Conservation (phyloP, 495 filamentous ascomycete genomes). For the Podospora fimiseda region DNA sequence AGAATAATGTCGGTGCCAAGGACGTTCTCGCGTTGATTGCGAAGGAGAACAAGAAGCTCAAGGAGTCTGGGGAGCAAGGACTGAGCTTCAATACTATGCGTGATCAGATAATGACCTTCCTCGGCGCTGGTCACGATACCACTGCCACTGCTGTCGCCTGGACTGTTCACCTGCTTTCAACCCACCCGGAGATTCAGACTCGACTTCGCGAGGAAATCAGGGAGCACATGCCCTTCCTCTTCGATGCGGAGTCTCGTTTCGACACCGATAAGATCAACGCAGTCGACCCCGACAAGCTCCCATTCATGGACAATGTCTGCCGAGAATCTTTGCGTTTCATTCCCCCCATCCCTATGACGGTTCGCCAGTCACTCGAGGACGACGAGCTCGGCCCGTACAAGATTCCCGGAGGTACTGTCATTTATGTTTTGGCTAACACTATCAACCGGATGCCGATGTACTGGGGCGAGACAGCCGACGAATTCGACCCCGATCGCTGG, state of each 20-base stretch:
- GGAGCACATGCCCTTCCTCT: constrained; percentile 37
- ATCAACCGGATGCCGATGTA: constrained; percentile 33
- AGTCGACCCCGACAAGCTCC: constrained; percentile 28
- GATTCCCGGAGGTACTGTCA: constrained; percentile 26
- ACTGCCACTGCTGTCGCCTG: constrained; percentile 33
- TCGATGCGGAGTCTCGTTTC: constrained; percentile 13
- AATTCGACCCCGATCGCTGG: constrained; percentile 38
- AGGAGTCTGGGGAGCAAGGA: constrained; percentile 15
- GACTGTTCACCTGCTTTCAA: constrained; percentile 30
- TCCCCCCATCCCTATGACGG: constrained; percentile 39
- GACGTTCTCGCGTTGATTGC: constrained; percentile 42
- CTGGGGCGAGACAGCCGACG: constrained; percentile 32
- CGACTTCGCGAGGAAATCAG: constrained; percentile 31
- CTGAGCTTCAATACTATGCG: constrained; percentile 41
- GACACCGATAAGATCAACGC: constrained; percentile 15
- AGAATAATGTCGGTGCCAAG: constrained; percentile 28
- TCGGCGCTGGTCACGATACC: constrained; percentile 37
- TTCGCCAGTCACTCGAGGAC: constrained; percentile 27
- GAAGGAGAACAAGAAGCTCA: constrained; percentile 21
- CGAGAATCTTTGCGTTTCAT: constrained; percentile 44
- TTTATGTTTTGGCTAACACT: constrained; percentile 31
- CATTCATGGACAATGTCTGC: constrained; percentile 42
- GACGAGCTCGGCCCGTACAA: constrained; percentile 24
- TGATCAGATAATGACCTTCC: constrained; percentile 44
- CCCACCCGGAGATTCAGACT: constrained; percentile 28